phyloP scores from a whole-genome alignment of 2,329 filamentous ascomycete species.

The Cytospora piceae region DNA sequence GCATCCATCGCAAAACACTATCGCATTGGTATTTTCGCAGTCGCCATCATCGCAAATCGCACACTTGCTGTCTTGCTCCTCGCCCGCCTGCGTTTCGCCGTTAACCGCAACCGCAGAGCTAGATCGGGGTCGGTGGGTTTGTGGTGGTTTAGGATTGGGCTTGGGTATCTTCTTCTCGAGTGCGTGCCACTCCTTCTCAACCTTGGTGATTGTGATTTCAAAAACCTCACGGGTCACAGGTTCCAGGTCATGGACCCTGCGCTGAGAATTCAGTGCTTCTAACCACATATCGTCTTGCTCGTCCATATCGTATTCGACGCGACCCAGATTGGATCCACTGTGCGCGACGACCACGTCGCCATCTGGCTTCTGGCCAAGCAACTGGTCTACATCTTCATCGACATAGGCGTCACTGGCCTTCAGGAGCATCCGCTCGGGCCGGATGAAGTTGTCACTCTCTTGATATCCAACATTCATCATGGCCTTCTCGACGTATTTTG shows the following conservation, averaged over 20 bases:
- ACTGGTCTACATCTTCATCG: slow-evolving; percentile 61
- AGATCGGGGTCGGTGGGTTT: slow-evolving; percentile 89
- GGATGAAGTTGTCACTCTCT: slow-evolving; percentile 86
- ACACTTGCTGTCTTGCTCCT: slow-evolving; percentile 97
- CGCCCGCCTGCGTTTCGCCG: slow-evolving; percentile 82
- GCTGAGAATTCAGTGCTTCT: slow-evolving; percentile 77
- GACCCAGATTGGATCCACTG: slow-evolving; percentile 63
- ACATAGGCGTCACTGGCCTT: slow-evolving; percentile 63
- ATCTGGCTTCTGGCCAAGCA: slow-evolving; percentile 54
- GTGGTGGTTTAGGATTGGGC: slow-evolving; percentile 92
- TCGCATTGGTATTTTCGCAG: slow-evolving; percentile 98
- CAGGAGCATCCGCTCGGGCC: slow-evolving; percentile 73
- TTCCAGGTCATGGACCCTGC: slow-evolving; percentile 75
- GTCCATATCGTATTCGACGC: slow-evolving; percentile 99
- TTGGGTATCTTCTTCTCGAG: slow-evolving; percentile 97
- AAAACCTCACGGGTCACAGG: slow-evolving; percentile 91
- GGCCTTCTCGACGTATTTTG: slow-evolving; percentile 91
- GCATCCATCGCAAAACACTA: slow-evolving; percentile 98
- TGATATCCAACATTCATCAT: slow-evolving; percentile 98
- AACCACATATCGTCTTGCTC: slow-evolving; percentile 98
- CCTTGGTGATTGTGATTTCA: slow-evolving; percentile 97
- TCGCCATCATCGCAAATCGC: slow-evolving; percentile 99
- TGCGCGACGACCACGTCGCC: slow-evolving; percentile 53
- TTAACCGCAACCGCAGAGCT: slow-evolving; percentile 95
- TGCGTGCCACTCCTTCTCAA: slow-evolving; percentile 98